Percentiles rank a stretch among this genome's conserved stretches.
Evolutionary conservation across 2,329 filamentous ascomycete genomes (phyloP).

Genomic region (Pseudogymnoascus sp.): DNA sequence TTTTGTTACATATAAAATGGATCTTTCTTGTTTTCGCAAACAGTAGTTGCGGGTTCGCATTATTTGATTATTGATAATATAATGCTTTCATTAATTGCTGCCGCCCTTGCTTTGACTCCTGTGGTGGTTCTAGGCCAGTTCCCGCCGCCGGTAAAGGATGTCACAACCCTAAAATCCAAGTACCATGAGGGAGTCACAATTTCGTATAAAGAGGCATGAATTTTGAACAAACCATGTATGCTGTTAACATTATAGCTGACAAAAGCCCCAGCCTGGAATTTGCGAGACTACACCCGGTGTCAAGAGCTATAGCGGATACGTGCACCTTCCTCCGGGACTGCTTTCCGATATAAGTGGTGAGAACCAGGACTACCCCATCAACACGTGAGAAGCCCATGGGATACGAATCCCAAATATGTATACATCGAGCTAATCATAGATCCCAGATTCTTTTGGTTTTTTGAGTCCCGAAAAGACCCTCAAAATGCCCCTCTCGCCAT

Average conservation of each 20-base stretch:
- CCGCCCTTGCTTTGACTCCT: background rate
- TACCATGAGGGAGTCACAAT: constrained; percentile 14
- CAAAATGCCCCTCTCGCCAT: constrained; percentile 42
- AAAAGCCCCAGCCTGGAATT: constrained; percentile 8
- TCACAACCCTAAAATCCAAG: constrained; percentile 13
- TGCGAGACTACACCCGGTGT: constrained; percentile 15
- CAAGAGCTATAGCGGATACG: constrained; percentile 12
- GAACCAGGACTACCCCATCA: constrained; percentile 11
- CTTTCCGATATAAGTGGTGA: constrained; percentile 9
- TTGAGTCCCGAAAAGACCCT: constrained; percentile 36
- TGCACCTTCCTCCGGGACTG: constrained; percentile 13
- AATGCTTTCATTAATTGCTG: background rate
- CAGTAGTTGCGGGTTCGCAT: background rate
- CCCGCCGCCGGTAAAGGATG: constrained; percentile 10
- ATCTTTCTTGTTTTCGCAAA: background rate
- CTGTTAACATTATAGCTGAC: background rate
- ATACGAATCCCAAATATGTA: constrained; percentile 33
- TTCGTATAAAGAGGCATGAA: constrained; percentile 13
- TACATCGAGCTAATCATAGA: constrained; percentile 16
- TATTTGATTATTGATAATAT: background rate
- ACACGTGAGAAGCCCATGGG: constrained; percentile 9
- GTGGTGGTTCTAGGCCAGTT: constrained; percentile 4
- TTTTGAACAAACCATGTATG: background rate
- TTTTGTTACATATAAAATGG: background rate
- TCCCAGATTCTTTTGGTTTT: constrained; percentile 37